Percentiles rank a stretch among this genome's conserved stretches.
Evolutionary conservation across 768 basidiomycete species (phyloP).

Genomic region (Flagelloscypha sp.): DNA sequence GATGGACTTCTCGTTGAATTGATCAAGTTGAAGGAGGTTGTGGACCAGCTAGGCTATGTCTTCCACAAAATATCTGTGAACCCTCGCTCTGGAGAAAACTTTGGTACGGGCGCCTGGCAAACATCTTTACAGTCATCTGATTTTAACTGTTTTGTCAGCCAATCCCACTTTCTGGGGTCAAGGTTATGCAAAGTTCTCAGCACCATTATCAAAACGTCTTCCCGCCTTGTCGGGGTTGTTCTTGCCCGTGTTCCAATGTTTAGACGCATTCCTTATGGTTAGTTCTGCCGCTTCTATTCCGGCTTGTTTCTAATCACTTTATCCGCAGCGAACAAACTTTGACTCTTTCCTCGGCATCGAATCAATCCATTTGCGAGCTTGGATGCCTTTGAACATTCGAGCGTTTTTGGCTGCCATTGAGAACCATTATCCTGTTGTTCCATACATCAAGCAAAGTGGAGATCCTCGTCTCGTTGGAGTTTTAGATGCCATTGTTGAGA

Average conservation of each 20-base stretch:
- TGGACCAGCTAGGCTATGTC: constrained; percentile 2
- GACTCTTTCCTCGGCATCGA: constrained; percentile 2
- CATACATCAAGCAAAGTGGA: background rate
- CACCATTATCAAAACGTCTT: constrained; percentile 1
- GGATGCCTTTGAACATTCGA: constrained; percentile 4
- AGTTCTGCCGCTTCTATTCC: too few species aligned
- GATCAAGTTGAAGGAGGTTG: constrained; percentile 2
- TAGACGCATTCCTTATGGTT: constrained; percentile 3
- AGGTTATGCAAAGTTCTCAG: constrained; percentile 4
- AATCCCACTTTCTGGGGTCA: too few species aligned
- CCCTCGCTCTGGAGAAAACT: constrained; percentile 2
- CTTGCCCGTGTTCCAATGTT: constrained; percentile 1
- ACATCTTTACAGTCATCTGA: too few species aligned
- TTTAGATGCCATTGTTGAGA: constrained; percentile 2
- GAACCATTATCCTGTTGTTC: background rate
- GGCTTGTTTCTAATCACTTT: too few species aligned
- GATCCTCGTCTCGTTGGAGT: constrained; percentile 1
- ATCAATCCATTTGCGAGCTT: constrained; percentile 2
- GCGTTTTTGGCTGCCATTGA: constrained; percentile 3
- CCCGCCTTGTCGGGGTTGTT: constrained; percentile 3
- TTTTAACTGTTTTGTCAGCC: too few species aligned
- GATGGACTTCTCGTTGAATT: constrained; percentile 2
- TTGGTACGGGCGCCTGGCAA: too few species aligned
- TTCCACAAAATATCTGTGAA: constrained; percentile 4
- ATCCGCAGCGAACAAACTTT: constrained; percentile 1